Percentiles rank a stretch among this genome's conserved stretches.
Evolutionary conservation across 2,329 filamentous ascomycete genomes (phyloP).

Genomic region (Apiospora koreana): DNA sequence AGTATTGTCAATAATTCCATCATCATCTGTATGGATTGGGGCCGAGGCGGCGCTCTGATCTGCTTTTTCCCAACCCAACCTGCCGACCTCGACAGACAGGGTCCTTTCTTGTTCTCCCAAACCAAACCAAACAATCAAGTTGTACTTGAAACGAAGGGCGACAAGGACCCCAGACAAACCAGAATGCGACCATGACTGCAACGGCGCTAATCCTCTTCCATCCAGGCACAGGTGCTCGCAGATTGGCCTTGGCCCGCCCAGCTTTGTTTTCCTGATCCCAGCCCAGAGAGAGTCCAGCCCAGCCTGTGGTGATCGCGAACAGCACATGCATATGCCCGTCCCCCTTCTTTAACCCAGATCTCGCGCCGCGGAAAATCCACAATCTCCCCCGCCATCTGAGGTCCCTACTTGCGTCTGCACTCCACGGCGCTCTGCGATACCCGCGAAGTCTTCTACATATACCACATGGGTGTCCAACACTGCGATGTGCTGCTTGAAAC

Average conservation of each 20-base stretch:
- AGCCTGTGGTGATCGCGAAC: constrained; percentile 6
- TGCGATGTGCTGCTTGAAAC: background rate
- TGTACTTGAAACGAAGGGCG: background rate
- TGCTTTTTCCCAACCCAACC: background rate
- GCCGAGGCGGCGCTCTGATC: background rate
- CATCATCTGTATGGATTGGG: background rate
- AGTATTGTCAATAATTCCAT: constrained; percentile 7
- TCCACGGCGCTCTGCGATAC: background rate
- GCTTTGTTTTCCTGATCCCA: background rate
- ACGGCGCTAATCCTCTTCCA: constrained; percentile 28
- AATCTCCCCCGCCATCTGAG: background rate
- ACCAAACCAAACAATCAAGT: constrained; percentile 6
- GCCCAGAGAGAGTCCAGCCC: background rate
- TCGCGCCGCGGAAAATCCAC: background rate
- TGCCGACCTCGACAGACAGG: background rate
- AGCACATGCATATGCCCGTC: constrained; percentile 2
- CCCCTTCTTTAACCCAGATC: background rate
- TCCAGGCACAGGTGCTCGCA: constrained; percentile 14
- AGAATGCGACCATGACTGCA: constrained; percentile 10
- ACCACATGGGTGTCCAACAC: background rate
- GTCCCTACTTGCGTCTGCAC: background rate
- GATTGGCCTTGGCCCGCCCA: constrained; percentile 16
- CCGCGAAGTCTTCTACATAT: background rate
- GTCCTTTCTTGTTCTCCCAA: background rate
- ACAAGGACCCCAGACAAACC: background rate